Conservation (phyloP, 2,329 filamentous ascomycete species). For the Didymella lethalis region DNA sequence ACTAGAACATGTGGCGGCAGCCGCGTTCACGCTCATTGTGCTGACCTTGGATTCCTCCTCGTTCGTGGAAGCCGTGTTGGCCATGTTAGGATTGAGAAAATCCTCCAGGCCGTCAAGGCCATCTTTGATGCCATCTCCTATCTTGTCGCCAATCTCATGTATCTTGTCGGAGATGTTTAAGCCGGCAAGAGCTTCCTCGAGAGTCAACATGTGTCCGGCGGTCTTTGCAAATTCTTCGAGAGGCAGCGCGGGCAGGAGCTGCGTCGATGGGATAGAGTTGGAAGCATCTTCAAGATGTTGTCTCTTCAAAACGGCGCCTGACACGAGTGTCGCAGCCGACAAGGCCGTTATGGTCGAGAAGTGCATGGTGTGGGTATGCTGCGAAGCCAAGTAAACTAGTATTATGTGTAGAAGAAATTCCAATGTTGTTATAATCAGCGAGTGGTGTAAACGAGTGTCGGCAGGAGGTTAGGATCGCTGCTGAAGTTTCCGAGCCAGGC, state of each 20-base stretch:
- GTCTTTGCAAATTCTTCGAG: constrained; percentile 12
- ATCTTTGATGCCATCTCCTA: constrained; percentile 5
- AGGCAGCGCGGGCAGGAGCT: constrained; percentile 13
- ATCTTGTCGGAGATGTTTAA: constrained; percentile 19
- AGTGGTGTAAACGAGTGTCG: constrained; percentile 12
- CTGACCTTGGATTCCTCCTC: constrained; percentile 1
- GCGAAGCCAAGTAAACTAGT: constrained; percentile 7
- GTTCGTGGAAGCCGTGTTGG: constrained; percentile 5
- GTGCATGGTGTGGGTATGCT: constrained; percentile 10
- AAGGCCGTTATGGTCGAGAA: constrained; percentile 17
- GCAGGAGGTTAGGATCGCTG: constrained; percentile 22
- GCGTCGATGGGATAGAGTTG: constrained; percentile 12
- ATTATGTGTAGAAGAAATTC: constrained; percentile 10
- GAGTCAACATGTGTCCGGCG: constrained; percentile 17
- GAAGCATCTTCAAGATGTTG: not conserved
- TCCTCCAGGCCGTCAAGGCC: not conserved
- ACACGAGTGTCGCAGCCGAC: constrained; percentile 16
- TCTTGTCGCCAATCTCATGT: constrained; percentile 1
- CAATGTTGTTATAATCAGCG: constrained; percentile 10
- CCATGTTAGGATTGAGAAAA: not conserved
- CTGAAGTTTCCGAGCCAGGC: constrained; percentile 14
- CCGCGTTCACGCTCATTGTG: constrained; percentile 2
- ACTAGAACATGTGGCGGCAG: constrained; percentile 32
- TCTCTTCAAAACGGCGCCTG: constrained; percentile 18
- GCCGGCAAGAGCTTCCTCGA: constrained; percentile 18